Base-by-base conservation (phyloP, 352 stramenopile genomes). In the Phytophthora hybrid region DNA sequence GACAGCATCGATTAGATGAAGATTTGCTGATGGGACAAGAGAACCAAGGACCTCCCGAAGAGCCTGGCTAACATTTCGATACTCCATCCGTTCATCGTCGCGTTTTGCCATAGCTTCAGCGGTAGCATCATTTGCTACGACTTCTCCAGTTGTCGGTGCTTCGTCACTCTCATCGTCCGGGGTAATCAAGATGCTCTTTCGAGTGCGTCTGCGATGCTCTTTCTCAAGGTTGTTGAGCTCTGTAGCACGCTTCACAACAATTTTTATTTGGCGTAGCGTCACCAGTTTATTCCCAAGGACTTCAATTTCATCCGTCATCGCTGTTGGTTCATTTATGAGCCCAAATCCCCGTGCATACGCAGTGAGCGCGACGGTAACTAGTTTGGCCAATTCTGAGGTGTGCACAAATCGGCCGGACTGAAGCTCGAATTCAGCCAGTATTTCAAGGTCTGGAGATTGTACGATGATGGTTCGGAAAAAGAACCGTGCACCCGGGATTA, bases 381-480 rank as follows among this genome's bases (percentile, higher is more conserved):
- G 23, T 29, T 82, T 83, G 0, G 81, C 65, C 3, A 92, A 63
- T 3, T n/a, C 21, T 11, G 34, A 37, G 0, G 81, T 39, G 37
- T 89, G 55, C 5, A 80, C 46, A 60, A 93, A 88, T 44, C 67
- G 74, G 8, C 63, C 31, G 21, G 78, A 51, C 13, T 79, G 56
- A 18, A 93, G 58, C 51, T 80, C 69, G 18, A 81, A 82, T 52
- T 91, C 86, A 3, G 76, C 71, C n/a, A 92, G 23, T 10, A 71
- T 64, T 10, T 81, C 66, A 19, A 89, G 57, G 39, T 88, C 81
- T 14, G 83, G 82, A 0, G 26, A 58, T 26, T 79, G 70, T 0
- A 93, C 57, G 3, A 71, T 55, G 9, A 92, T 18, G 5, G 67
- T 66, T 59, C 68, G 70, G 41, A 93, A 93, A 37, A 84, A 85